These are phyloP conservation scores for Yamadazyma akitaensis DNA, from an alignment of 805 yeast species.

Conservation along the genomic window DNA sequence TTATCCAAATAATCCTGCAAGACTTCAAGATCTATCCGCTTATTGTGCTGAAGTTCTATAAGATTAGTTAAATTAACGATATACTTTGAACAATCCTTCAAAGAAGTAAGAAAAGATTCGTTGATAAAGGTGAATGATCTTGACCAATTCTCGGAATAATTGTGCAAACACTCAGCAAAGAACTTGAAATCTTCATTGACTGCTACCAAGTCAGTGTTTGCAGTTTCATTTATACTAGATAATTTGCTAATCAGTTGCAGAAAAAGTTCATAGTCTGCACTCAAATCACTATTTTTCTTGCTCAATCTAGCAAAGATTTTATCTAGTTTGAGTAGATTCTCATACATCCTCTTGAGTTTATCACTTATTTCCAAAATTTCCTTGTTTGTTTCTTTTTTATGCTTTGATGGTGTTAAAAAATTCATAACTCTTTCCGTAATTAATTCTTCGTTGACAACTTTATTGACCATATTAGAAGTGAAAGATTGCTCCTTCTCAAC, in stretches of 20 bases:
- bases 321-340: slow-evolving; percentile 76
- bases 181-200: slow-evolving; percentile 27
- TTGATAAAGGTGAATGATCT: slow-evolving; percentile 53
- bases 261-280: slow-evolving; percentile 69
- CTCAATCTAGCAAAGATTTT: slow-evolving; percentile 70
- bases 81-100: slow-evolving; percentile 84
- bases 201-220: slow-evolving; percentile 4
- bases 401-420: slow-evolving; percentile 72
- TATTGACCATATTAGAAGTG: slow-evolving; percentile 28
- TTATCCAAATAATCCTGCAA: slow-evolving; percentile 73
- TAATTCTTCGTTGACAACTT: slow-evolving; percentile 61
- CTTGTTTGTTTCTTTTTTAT: slow-evolving; percentile 73
- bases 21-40: slow-evolving; percentile 87
- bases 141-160: slow-evolving; percentile 40
- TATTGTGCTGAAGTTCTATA: slow-evolving; percentile 83
- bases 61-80: slow-evolving; percentile 47
- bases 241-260: slow-evolving; percentile 66
- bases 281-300: slow-evolving; percentile 67
- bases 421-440: slow-evolving; percentile 91
- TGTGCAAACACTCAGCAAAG: slow-evolving; percentile 36
- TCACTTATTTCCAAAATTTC: slow-evolving; percentile 62
- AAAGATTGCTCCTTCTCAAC: slow-evolving; percentile 16
- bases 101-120: slow-evolving; percentile 73
- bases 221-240: slow-evolving; percentile 40
- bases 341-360: slow-evolving; percentile 78